Percentiles rank a stretch among this genome's conserved stretches.
Conservation (phyloP, 2,329 filamentous ascomycete species). For the Botrytis paeoniae region DNA sequence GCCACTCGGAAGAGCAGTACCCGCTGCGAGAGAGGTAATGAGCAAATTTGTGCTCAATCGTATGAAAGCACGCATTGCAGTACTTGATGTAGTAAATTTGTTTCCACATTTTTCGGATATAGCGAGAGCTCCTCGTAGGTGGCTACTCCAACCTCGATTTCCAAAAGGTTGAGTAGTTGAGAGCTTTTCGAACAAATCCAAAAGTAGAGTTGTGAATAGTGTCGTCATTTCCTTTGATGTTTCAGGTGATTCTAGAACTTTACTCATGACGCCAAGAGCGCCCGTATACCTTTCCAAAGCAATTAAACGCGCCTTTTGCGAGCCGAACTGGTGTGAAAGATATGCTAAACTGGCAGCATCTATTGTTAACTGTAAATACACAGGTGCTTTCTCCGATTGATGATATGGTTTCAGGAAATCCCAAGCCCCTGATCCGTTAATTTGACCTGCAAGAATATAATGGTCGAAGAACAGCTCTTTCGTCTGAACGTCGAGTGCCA, state of each 20-base stretch:
- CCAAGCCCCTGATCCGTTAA: not conserved
- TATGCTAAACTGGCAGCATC: constrained; percentile 23
- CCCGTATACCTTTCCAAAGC: constrained; percentile 18
- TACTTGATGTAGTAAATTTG: not conserved
- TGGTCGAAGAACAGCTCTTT: constrained; percentile 19
- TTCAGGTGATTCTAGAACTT: constrained; percentile 15
- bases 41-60: constrained; percentile 18
- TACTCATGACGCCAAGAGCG: constrained; percentile 11
- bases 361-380: constrained; percentile 10
- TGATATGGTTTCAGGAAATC: constrained; percentile 17
- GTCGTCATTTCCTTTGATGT: constrained; percentile 6
- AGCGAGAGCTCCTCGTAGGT: constrained; percentile 43
- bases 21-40: constrained; percentile 19
- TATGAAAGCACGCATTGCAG: not conserved
- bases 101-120: constrained; percentile 29
- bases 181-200: constrained; percentile 24
- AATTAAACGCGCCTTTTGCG: not conserved
- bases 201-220: constrained; percentile 21
- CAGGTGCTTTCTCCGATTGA: not conserved
- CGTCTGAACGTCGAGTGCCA: constrained; percentile 21
- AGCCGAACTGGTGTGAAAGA: constrained; percentile 19
- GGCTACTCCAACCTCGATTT: constrained; percentile 26
- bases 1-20: constrained; percentile 8
- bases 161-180: not conserved
- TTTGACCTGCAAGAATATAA: constrained; percentile 15